Evolutionary conservation across 768 basidiomycete species (phyloP).

Genomic region (Tephrocybe rancida): DNA sequence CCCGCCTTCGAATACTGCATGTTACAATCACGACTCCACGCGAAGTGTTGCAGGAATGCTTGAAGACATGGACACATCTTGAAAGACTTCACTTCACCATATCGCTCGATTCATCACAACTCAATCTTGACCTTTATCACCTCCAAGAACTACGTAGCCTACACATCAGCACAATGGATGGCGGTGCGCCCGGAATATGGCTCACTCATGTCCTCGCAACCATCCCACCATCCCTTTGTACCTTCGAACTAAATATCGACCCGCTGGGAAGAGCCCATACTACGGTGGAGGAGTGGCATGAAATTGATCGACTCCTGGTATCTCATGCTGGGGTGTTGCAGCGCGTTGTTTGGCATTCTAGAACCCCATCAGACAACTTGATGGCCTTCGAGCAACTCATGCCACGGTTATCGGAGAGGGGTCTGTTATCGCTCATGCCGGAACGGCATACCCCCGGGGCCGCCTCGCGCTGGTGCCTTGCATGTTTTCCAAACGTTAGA

Average conservation of each 20-base stretch:
- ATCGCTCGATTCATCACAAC: not conserved
- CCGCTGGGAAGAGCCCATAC: not conserved
- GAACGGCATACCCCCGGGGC: not conserved
- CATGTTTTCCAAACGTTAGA: not conserved
- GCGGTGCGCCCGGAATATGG: not conserved
- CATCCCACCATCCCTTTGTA: not conserved
- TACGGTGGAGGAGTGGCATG: not conserved
- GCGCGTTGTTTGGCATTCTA: not conserved
- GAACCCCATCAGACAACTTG: not conserved
- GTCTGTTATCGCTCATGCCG: not conserved
- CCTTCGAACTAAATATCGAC: not conserved
- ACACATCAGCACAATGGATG: not conserved
- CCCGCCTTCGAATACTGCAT: not conserved
- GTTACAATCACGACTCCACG: not conserved
- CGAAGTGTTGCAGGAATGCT: not conserved
- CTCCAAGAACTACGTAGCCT: not conserved
- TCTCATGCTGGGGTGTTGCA: not conserved
- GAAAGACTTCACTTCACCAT: not conserved
- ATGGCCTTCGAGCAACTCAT: not conserved
- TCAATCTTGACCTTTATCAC: not conserved
- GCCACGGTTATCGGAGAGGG: not conserved
- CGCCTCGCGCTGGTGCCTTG: not conserved
- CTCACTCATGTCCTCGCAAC: not conserved
- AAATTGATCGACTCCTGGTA: not conserved
- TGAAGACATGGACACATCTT: not conserved